Conservation (phyloP, 192 early-diverging fungal genomes). For the Paraglomus occultum region DNA sequence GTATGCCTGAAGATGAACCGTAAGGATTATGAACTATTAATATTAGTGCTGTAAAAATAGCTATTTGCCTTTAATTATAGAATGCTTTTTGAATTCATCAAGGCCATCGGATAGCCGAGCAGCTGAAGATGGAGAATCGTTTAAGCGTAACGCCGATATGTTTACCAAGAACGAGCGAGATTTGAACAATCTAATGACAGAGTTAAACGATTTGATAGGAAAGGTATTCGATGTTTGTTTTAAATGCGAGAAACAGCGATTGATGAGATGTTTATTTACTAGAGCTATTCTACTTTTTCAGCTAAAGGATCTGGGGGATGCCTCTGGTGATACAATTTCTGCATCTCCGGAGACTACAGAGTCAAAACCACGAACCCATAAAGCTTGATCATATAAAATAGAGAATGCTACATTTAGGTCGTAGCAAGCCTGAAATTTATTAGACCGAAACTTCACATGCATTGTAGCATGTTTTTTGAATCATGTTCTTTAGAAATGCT, state of each 20-base stretch:
- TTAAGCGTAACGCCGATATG: conserved; percentile 29
- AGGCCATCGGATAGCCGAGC: conserved; percentile 19
- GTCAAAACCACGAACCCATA: too few species aligned
- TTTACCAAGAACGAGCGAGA: conserved; percentile 30
- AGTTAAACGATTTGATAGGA: conserved; percentile 26
- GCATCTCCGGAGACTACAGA: too few species aligned
- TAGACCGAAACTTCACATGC: too few species aligned
- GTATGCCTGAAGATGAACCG: conserved; percentile 24
- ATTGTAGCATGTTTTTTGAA: too few species aligned
- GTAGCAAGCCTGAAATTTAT: too few species aligned
- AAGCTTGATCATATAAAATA: too few species aligned
- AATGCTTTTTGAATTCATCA: not conserved
- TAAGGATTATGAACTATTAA: not conserved
- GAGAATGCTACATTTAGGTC: too few species aligned
- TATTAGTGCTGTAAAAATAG: not conserved
- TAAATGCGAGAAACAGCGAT: not conserved
- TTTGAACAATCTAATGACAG: conserved; percentile 30
- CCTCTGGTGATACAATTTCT: too few species aligned
- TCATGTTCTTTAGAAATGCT: too few species aligned
- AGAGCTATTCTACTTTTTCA: not conserved
- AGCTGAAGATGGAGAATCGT: conserved; percentile 22
- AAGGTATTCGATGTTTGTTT: conserved; percentile 10
- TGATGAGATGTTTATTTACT: not conserved
- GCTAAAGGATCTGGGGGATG: conserved; percentile 22
- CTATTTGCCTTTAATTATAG: not conserved